Percentiles rank a stretch among this genome's conserved stretches.
Conservation (phyloP, 192 early-diverging fungal species). For the Phycomyces nitens region DNA sequence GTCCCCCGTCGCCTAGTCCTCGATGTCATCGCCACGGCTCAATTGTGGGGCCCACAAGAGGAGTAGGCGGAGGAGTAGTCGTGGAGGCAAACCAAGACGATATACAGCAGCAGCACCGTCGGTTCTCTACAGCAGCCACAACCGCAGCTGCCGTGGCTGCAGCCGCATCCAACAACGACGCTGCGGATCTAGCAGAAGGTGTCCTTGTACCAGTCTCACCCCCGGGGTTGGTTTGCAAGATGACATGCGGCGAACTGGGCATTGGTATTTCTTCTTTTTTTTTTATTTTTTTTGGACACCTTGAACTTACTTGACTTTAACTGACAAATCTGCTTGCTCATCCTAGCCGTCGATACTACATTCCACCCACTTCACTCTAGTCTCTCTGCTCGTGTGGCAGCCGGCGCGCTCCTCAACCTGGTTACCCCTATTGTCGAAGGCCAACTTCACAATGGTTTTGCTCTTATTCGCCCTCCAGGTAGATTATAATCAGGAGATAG, state of each 20-base stretch:
- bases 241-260: slow-evolving; percentile 51
- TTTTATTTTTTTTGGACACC: slow-evolving; percentile 50
- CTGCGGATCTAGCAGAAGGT: slow-evolving; percentile 10
- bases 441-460: slow-evolving; percentile 62
- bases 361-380: slow-evolving; percentile 25
- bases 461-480: slow-evolving; percentile 69
- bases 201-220: slow-evolving; percentile 29
- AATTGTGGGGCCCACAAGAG: neutral
- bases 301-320: neutral
- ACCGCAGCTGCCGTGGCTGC: no score
- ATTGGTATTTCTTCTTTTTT: slow-evolving; percentile 42
- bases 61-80: slow-evolving; percentile 18
- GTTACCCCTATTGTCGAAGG: slow-evolving; percentile 48
- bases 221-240: slow-evolving; percentile 41
- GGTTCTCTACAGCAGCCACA: neutral
- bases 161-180: neutral
- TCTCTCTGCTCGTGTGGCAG: slow-evolving; percentile 16
- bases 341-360: slow-evolving; percentile 22
- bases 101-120: slow-evolving; percentile 16
- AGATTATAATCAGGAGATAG: neutral
- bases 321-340: no score
- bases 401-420: slow-evolving; percentile 20
- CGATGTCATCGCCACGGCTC: neutral
- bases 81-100: slow-evolving; percentile 12
- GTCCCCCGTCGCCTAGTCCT: slow-evolving; percentile 8